Evolutionary conservation across 1,284 basidiomycete species (phyloP).

Genomic region (Ceratobasidium sp.): DNA sequence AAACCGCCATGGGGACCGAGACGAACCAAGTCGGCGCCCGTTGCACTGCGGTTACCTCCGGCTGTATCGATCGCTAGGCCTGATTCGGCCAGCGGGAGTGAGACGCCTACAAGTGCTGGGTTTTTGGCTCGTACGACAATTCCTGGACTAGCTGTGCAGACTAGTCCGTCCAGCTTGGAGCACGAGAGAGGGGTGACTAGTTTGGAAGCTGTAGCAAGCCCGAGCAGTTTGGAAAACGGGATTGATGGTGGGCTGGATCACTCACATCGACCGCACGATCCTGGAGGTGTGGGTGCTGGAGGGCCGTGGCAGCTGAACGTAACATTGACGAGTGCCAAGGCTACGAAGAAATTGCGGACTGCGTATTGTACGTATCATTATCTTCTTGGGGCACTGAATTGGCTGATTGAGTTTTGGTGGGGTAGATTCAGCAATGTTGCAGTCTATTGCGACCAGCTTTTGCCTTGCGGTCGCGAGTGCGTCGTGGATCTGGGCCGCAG

Average conservation of each 20-base stretch:
- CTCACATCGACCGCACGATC: conserved; percentile 12
- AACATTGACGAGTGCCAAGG: conserved; percentile 1
- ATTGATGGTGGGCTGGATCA: background rate
- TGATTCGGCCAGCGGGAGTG: background rate
- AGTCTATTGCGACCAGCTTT: conserved; percentile 18
- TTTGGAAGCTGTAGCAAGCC: background rate
- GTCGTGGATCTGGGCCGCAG: conserved; percentile 34
- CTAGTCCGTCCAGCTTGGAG: background rate
- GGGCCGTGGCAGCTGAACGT: conserved; percentile 15
- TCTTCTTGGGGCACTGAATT: background rate
- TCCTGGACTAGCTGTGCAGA: background rate
- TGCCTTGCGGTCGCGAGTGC: conserved; percentile 21
- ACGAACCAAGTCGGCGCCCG: background rate
- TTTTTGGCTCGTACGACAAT: background rate
- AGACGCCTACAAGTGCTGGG: conserved; percentile 4
- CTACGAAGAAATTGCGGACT: conserved; percentile 21
- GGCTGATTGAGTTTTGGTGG: background rate
- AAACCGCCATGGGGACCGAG: background rate
- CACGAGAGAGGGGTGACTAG: background rate
- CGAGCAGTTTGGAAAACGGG: background rate
- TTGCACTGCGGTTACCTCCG: background rate
- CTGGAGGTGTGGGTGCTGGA: background rate
- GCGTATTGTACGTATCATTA: conserved; percentile 21
- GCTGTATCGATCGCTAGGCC: background rate
- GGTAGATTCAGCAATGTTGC: conserved; percentile 31